Base-by-base conservation (phyloP, 1,139 yeast genomes). In the Debaryomyces psychrophilus region DNA sequence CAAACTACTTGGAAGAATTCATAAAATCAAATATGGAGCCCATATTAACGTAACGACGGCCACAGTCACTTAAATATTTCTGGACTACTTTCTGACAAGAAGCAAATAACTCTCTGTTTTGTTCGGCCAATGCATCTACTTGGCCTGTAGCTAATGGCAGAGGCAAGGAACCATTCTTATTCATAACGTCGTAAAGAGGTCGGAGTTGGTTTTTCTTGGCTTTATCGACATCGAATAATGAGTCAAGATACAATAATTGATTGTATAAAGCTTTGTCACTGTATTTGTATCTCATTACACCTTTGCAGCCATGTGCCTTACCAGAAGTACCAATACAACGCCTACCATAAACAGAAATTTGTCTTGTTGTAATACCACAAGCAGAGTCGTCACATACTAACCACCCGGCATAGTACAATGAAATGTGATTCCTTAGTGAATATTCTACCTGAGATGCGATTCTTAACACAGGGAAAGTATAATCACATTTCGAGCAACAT, bases 11-110 rank as follows among this genome's bases (percentile, higher is more conserved):
- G 8, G 41, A 27, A 37, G 29, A 12, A 25, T 45, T 55, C 79
- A 77, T 72, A 46, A 82, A 82, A 44, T 82, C 87, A 65, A 93
- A 93, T 31, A 90, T 85, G 29, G 82, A 73, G 7, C 85, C 85
- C 90, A 93, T 85, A 60, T 90, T 90, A 38, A 93, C 97, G 64
- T 85, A 92, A 45, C 97, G 79, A 56, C 97, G 85, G 9, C 97
- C 98, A 68, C 95, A 88, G 53, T 88, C 88, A 44, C 75, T 73
- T 59, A 93, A 70, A 58, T 93, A 93, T 65, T 85, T 85, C 52
- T 82, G 81, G 1, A 88, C 86, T 5, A 90, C 85, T n/a, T 72
- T 71, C 43, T 80, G 75, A 53, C 83, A 77, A 9, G 68, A 57
- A n/a, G 66, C 77, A 59, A 92, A 87, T 29, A 80, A 59, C 12